These are phyloP conservation scores for Candida golubevii DNA, from an alignment of 805 yeast genomes.

Conservation along the genomic window DNA sequence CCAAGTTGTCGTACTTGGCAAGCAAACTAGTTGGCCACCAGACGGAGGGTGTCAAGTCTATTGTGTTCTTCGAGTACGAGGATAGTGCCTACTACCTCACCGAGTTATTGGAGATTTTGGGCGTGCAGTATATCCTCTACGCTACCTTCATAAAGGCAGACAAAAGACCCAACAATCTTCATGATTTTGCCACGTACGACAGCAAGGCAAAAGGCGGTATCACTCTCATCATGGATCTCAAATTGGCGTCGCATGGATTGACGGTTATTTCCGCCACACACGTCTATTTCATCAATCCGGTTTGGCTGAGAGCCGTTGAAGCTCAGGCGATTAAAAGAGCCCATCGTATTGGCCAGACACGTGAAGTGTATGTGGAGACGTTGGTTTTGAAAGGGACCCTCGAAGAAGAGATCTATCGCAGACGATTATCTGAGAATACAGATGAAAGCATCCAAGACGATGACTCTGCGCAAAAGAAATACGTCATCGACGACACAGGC, in stretches of 20 bases:
- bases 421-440: conserved; percentile 17
- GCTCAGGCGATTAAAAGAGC: conserved; percentile 78
- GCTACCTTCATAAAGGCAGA: conserved; percentile 52
- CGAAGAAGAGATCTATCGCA: conserved; percentile 62
- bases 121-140: conserved; percentile 58
- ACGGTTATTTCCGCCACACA: conserved; percentile 65
- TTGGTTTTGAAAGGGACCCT: conserved; percentile 56
- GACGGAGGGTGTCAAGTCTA: conserved; percentile 42
- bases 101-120: conserved; percentile 59
- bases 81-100: conserved; percentile 66
- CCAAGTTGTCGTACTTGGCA: conserved; percentile 58
- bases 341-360: conserved; percentile 67
- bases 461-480: conserved; percentile 18
- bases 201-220: conserved; percentile 38
- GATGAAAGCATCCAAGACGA: conserved; percentile 8
- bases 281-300: conserved; percentile 67
- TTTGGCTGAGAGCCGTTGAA: conserved; percentile 65
- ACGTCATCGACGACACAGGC: conserved; percentile 55
- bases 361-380: conserved; percentile 67
- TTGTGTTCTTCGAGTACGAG: conserved; percentile 67
- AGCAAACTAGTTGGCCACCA: conserved; percentile 53
- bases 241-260: conserved; percentile 64
- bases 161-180: conserved; percentile 50
- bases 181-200: conserved; percentile 43
- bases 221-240: conserved; percentile 60